Evolutionary conservation across 1,284 basidiomycete genomes (phyloP).

Genomic region (Leccinum pachyderme): DNA sequence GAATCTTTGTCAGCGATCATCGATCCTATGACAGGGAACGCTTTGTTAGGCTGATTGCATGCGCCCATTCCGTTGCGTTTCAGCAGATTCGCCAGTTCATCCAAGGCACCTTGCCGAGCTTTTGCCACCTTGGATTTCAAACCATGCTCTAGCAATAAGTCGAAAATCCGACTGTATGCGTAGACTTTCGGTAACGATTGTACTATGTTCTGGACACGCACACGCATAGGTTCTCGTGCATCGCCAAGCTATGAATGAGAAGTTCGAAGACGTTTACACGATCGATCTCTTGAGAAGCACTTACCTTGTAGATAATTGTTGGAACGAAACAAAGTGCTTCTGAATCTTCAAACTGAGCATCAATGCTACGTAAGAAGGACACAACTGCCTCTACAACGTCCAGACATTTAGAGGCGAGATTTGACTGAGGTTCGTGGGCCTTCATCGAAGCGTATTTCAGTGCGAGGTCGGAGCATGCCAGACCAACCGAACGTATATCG

Average conservation of each 20-base stretch:
- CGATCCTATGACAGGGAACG: slow-evolving; percentile 76
- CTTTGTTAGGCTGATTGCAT: slow-evolving; percentile 73
- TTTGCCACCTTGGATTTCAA: slow-evolving; percentile 88
- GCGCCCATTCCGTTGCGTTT: slow-evolving; percentile 83
- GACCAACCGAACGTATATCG: slow-evolving; percentile 65
- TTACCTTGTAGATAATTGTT: slow-evolving; percentile 87
- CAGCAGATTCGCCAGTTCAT: slow-evolving; percentile 77
- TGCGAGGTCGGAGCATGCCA: slow-evolving; percentile 90
- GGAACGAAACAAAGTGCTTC: slow-evolving; percentile 91
- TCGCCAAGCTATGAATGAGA: slow-evolving; percentile 64
- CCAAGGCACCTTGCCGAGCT: slow-evolving; percentile 81
- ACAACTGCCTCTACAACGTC: slow-evolving; percentile 85
- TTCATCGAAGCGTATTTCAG: slow-evolving; percentile 95
- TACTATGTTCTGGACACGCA: slow-evolving; percentile 70
- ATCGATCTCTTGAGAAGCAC: slow-evolving; percentile 13
- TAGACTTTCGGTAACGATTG: slow-evolving; percentile 77
- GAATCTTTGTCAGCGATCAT: slow-evolving; percentile 90
- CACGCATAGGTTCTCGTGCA: slow-evolving; percentile 72
- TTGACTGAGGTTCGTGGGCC: slow-evolving; percentile 91
- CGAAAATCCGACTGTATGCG: slow-evolving; percentile 88
- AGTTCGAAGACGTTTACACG: slow-evolving; percentile 4
- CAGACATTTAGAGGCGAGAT: slow-evolving; percentile 84
- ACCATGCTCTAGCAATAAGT: slow-evolving; percentile 83
- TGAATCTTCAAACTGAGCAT: slow-evolving; percentile 83
- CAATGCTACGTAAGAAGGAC: slow-evolving; percentile 65